Evolutionary conservation across 768 basidiomycete species (phyloP).

Genomic region (Pleurotus cornucopiae): DNA sequence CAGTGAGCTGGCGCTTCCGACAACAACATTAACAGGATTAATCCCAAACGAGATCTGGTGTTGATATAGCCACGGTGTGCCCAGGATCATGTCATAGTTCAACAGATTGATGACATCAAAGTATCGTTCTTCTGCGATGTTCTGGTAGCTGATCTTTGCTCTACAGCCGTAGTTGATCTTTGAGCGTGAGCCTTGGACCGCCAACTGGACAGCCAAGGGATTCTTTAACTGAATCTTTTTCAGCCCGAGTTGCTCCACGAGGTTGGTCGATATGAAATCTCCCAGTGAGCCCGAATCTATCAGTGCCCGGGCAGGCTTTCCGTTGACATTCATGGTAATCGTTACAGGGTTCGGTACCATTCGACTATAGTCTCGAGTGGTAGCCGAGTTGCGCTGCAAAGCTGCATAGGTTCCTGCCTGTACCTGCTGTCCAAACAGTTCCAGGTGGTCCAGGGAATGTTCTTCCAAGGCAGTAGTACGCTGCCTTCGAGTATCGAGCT

Average conservation of each 20-base stretch:
- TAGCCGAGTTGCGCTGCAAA: constrained; percentile 9
- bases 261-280: constrained; percentile 14
- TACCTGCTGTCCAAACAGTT: neutral
- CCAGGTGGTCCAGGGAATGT: too few species aligned
- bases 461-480: too few species aligned
- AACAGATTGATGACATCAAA: constrained; percentile 35
- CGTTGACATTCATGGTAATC: constrained; percentile 24
- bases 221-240: constrained; percentile 19
- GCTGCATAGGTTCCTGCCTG: neutral
- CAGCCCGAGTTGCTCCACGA: constrained; percentile 30
- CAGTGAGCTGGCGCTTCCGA: too few species aligned
- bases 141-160: constrained; percentile 26
- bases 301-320: constrained; percentile 23
- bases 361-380: constrained; percentile 8
- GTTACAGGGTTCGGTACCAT: constrained; percentile 25
- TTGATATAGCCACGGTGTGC: constrained; percentile 29
- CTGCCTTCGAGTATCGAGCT: too few species aligned
- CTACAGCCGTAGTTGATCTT: constrained; percentile 15
- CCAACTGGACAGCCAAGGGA: constrained; percentile 23
- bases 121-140: constrained; percentile 18
- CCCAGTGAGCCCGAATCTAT: constrained; percentile 11
- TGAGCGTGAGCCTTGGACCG: too few species aligned
- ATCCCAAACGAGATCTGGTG: constrained; percentile 22
- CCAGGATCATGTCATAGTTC: constrained; percentile 31
- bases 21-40: too few species aligned